Conservation (phyloP, 2,329 filamentous ascomycete species). For the Xylaria sp. region DNA sequence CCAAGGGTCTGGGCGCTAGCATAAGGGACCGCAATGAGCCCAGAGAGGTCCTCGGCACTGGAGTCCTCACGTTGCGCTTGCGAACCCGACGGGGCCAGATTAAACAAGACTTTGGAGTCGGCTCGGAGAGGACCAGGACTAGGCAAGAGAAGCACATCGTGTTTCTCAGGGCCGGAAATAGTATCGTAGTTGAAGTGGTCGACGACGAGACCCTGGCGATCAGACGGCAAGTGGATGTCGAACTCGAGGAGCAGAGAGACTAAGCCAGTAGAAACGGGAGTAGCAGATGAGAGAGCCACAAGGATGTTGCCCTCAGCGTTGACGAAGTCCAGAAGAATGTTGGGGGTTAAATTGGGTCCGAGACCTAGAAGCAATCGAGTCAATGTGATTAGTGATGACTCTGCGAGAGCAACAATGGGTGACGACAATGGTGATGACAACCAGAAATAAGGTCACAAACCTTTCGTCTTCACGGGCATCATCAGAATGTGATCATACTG, state of each 20-base stretch:
- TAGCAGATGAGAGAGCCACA: constrained; percentile 70
- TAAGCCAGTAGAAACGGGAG: constrained; percentile 65
- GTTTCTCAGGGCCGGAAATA: constrained; percentile 68
- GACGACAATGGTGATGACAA: neutral
- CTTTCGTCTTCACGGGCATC: constrained; percentile 86
- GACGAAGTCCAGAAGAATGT: constrained; percentile 82
- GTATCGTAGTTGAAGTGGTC: constrained; percentile 95
- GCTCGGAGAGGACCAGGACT: constrained; percentile 59
- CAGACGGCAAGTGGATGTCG: constrained; percentile 79
- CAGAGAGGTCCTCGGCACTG: constrained; percentile 9
- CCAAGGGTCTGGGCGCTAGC: constrained; percentile 79
- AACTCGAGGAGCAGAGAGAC: constrained; percentile 78
- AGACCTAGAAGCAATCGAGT: constrained; percentile 54
- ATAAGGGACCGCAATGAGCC: constrained; percentile 72
- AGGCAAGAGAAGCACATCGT: constrained; percentile 81
- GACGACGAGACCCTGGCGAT: constrained; percentile 78
- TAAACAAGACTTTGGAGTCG: constrained; percentile 74
- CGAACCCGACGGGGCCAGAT: constrained; percentile 45
- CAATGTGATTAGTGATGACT: constrained; percentile 1
- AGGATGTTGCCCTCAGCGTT: constrained; percentile 90
- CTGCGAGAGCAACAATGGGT: neutral
- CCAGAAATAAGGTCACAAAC: constrained; percentile 40
- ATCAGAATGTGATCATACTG: constrained; percentile 88
- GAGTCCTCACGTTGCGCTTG: constrained; percentile 11
- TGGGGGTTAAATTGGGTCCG: constrained; percentile 81